Evolutionary conservation across 257 asterid species (phyloP), one percentile per base, ranked within the genome.

Genomic region (Sherardia arvensis): DNA sequence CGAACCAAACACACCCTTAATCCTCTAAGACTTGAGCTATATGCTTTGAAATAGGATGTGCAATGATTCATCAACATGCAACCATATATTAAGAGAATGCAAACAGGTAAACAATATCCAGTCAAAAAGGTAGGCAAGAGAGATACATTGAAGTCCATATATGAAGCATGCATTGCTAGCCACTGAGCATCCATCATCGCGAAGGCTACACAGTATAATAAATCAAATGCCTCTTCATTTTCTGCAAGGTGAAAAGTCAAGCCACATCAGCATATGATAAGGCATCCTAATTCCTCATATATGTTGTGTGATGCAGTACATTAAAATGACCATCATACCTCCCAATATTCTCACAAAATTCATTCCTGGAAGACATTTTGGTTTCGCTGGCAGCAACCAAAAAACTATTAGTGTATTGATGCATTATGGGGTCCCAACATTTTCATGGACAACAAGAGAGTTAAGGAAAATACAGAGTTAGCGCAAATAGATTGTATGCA

Each of bases 81-180:
- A 43, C 14, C 4, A 43, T 4, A 38, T 38, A 9, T 10, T 38
- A 43, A 43, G 5, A 43, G 15, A 20, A 43, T 14, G 4, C 3
- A 43, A 43, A 43, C 5, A 43, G 66, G 36, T 11, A 36, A 30
- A 43, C 14, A 23, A 8, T 23, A 27, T 70, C 27, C 22, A 53
- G 54, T 3, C 14, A 10, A 45, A 4, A 36, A 48, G 40, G 58
- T 17, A 29, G 53, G 53, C 60, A 59, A 68, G 78, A 30, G 65
- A 23, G 66, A 53, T 79, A 91, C 95, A 61, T 87, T 91, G 83
- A 91, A 91, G 68, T 91, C 88, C 99, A 92, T 89, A 71, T 92
- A 92, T 5, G 99, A 92, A 71, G 99, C 99, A 53, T 69, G 87
- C 97, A 85, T 92, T 51, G 97, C 97, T 61, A 92, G 96, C 99